These are phyloP conservation scores for Pelargonium cotyledonis DNA, from an alignment of 441 rosid species.

Conservation along the genomic window DNA sequence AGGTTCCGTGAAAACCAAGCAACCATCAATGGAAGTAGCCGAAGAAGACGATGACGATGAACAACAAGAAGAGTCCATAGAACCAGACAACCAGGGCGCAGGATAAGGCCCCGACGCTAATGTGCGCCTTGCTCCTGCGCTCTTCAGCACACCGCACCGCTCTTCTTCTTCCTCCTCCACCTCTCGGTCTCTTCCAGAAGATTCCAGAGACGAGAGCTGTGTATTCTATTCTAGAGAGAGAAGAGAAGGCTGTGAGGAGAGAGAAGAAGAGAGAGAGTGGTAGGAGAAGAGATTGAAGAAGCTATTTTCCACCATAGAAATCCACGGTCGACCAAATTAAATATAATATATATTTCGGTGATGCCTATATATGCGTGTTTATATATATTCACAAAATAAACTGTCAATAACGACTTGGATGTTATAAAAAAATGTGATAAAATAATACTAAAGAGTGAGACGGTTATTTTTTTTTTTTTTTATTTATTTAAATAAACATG, in stretches of 20 bases:
- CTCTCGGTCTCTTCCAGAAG: constrained; percentile 2
- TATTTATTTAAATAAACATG: too few relatives aligned
- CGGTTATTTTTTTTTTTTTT: too few relatives aligned
- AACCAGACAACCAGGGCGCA: constrained; percentile 11
- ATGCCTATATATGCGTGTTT: too few relatives aligned
- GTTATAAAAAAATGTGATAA: too few relatives aligned
- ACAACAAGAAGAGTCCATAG: constrained; percentile 25
- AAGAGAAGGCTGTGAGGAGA: too few relatives aligned
- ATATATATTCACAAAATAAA: too few relatives aligned
- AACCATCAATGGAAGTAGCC: constrained; percentile 12
- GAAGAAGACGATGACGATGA: not conserved
- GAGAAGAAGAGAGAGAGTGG: constrained; percentile 12
- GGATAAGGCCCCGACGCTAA: constrained; percentile 27
- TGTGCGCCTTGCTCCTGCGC: constrained; percentile 22
- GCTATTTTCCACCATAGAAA: constrained; percentile 36
- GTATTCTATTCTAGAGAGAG: too few relatives aligned
- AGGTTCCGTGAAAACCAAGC: constrained; percentile 48
- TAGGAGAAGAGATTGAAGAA: constrained; percentile 5
- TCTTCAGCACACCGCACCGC: too few relatives aligned
- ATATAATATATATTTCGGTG: not conserved
- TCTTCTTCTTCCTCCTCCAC: constrained; percentile 9
- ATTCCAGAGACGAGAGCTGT: not conserved
- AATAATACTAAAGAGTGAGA: too few relatives aligned
- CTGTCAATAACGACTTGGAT: too few relatives aligned
- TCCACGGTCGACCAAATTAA: constrained; percentile 22